These are phyloP conservation scores for Botrytis sinoallii DNA, from an alignment of 2,329 filamentous ascomycete species.

Conservation along the genomic window DNA sequence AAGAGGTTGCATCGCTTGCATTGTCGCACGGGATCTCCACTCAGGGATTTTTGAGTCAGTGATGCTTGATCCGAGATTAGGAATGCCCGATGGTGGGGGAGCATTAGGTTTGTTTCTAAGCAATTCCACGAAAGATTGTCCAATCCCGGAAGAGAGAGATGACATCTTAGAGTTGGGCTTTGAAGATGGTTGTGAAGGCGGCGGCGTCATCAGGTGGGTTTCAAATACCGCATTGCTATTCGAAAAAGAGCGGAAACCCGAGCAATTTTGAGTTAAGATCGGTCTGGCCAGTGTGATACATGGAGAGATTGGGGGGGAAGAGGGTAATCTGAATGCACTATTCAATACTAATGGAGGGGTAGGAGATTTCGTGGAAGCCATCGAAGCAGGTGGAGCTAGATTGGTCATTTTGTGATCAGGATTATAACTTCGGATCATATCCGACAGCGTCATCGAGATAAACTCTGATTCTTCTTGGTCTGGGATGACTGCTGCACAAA, in stretches of 20 bases:
- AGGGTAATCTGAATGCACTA: neutral
- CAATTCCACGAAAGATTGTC: slow-evolving; percentile 9
- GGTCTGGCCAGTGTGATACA: neutral
- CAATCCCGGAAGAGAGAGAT: neutral
- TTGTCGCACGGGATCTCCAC: neutral
- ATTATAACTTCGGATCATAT: slow-evolving; percentile 13
- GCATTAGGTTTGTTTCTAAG: neutral
- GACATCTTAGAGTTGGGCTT: neutral
- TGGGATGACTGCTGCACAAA: neutral
- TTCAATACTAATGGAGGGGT: slow-evolving; percentile 4
- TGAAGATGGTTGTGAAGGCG: neutral
- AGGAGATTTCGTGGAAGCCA: neutral
- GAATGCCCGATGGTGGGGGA: neutral
- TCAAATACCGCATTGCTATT: neutral
- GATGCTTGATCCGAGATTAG: slow-evolving; percentile 11
- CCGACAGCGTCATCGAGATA: neutral
- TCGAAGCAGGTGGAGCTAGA: neutral
- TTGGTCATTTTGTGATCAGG: neutral
- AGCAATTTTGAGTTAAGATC: neutral
- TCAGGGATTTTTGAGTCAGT: slow-evolving; percentile 4
- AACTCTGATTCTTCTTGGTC: neutral
- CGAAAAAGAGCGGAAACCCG: neutral
- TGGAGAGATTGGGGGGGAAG: slow-evolving; percentile 7
- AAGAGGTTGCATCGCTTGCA: slow-evolving; percentile 1
- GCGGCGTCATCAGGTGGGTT: neutral